A percentile compares a stretch with the other conserved stretches of the same genome.
These are phyloP conservation scores for Colletotrichum sp. DNA, from an alignment of 2,329 filamentous ascomycete genomes.

Conservation along the genomic window DNA sequence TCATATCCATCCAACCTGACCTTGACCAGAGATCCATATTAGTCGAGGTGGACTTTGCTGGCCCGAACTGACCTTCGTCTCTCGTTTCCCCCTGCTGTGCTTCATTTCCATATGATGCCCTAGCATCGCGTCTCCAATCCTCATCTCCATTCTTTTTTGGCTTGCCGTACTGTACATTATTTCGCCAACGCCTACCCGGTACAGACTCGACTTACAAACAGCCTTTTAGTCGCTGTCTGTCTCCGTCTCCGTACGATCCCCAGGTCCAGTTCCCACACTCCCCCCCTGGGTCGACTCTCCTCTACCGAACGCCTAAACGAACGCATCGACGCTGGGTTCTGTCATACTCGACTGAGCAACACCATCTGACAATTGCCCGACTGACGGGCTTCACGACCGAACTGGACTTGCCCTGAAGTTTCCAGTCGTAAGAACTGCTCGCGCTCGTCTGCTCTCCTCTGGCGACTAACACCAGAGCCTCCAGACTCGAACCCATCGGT, in stretches of 20 bases:
- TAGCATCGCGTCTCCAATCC: constrained; percentile 13
- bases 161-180: background rate
- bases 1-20: constrained; percentile 9
- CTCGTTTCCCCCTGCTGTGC: constrained; percentile 15
- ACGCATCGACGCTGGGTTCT: background rate
- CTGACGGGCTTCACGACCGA: background rate
- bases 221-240: background rate
- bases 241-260: background rate
- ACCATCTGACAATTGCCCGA: background rate
- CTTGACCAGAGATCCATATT: constrained; percentile 19
- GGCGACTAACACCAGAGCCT: background rate
- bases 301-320: background rate
- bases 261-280: background rate
- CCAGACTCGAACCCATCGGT: constrained; percentile 13
- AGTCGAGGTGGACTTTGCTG: constrained; percentile 11
- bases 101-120: constrained; percentile 20
- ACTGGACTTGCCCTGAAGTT: background rate
- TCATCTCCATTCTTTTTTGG: constrained; percentile 10
- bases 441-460: background rate
- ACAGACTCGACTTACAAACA: background rate
- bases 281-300: background rate
- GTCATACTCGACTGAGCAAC: background rate
- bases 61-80: constrained; percentile 9
- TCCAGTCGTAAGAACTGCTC: background rate
- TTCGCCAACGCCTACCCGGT: background rate